Evolutionary conservation across 768 basidiomycete species (phyloP).

Genomic region (Boletellus ananas): DNA sequence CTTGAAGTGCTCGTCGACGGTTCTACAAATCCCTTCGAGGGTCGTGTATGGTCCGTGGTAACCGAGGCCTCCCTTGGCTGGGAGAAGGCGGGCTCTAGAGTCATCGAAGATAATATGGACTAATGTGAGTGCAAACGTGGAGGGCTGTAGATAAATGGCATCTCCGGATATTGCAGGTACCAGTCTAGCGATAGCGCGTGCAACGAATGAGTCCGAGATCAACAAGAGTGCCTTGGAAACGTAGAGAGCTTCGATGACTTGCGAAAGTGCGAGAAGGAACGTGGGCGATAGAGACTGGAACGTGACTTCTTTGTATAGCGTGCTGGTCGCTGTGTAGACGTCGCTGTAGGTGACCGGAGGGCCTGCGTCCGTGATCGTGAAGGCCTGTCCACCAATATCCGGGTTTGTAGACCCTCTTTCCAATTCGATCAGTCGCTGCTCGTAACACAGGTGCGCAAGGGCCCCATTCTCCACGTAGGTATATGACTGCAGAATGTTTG

Average conservation of each 20-base stretch:
- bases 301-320: slow-evolving; percentile 52
- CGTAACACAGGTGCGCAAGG: slow-evolving; percentile 68
- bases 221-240: slow-evolving; percentile 42
- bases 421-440: slow-evolving; percentile 61
- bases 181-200: slow-evolving; percentile 33
- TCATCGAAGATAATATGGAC: slow-evolving; percentile 63
- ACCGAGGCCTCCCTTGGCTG: slow-evolving; percentile 57
- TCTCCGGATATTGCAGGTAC: slow-evolving; percentile 48
- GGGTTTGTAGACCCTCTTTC: slow-evolving; percentile 41
- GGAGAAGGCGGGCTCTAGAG: slow-evolving; percentile 54
- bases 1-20: slow-evolving; percentile 45
- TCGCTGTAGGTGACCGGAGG: slow-evolving; percentile 62
- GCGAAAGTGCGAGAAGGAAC: slow-evolving; percentile 58
- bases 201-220: slow-evolving; percentile 24
- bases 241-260: slow-evolving; percentile 55
- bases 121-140: slow-evolving; percentile 49
- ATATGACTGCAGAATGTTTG: slow-evolving; percentile 56
- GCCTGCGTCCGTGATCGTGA: slow-evolving; percentile 63
- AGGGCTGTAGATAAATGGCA: slow-evolving; percentile 54
- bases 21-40: slow-evolving; percentile 52
- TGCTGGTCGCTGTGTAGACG: slow-evolving; percentile 49
- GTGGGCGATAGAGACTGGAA: slow-evolving; percentile 61
- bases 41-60: slow-evolving; percentile 59
- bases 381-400: slow-evolving; percentile 73
- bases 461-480: slow-evolving; percentile 76